phyloP scores from a whole-genome alignment of 768 basidiomycete genomes.

The Termitomyces sp. region DNA sequence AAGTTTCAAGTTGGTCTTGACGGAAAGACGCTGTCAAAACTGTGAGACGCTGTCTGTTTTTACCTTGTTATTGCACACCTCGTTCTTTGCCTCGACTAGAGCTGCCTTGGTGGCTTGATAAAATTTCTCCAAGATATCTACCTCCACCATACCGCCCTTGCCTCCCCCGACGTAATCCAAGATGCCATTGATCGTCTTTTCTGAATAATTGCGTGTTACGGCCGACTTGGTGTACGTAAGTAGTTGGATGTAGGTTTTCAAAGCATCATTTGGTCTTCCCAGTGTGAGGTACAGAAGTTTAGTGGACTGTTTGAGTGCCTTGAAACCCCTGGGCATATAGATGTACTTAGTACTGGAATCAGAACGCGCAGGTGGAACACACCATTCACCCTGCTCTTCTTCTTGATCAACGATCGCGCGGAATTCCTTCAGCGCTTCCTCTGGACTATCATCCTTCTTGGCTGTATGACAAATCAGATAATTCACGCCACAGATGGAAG shows the following conservation, averaged over 20 bases:
- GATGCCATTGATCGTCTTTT: conserved; percentile 98
- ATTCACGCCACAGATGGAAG: background rate
- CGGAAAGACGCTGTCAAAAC: conserved; percentile 71
- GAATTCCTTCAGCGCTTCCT: conserved; percentile 89
- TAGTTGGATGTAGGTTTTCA: conserved; percentile 80
- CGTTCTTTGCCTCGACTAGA: conserved; percentile 92
- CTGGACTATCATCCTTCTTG: conserved; percentile 91
- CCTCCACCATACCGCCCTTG: conserved; percentile 70
- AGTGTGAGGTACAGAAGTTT: conserved; percentile 84
- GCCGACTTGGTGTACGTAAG: conserved; percentile 94
- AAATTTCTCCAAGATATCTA: conserved; percentile 89
- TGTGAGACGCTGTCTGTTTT: background rate
- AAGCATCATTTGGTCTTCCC: conserved; percentile 75
- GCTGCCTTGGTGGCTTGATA: conserved; percentile 91
- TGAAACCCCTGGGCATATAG: conserved; percentile 78
- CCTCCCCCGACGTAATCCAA: conserved; percentile 95
- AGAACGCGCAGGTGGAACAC: conserved; percentile 15
- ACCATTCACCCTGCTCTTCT: conserved; percentile 94
- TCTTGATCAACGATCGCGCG: conserved; percentile 84
- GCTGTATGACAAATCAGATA: conserved; percentile 37
- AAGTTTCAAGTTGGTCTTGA: conserved; percentile 94
- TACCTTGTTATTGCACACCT: conserved; percentile 43
- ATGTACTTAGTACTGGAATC: background rate
- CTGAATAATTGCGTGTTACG: conserved; percentile 92
- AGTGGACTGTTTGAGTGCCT: conserved; percentile 95